Evolutionary conservation across 352 stramenopile species (phyloP).

Genomic region (Pythium phragmitis): DNA sequence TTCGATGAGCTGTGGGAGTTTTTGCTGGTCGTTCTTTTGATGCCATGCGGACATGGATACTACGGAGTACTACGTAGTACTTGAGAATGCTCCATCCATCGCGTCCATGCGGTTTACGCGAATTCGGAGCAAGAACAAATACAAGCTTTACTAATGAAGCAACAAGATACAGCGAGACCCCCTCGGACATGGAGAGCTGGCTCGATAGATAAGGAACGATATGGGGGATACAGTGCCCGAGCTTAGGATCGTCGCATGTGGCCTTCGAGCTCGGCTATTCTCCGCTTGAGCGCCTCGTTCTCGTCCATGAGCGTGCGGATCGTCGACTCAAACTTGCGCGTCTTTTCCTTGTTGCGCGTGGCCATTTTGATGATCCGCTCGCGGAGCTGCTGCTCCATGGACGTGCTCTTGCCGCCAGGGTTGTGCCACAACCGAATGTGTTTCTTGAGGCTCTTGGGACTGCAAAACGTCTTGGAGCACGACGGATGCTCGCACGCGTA

Average conservation of each 20-base stretch:
- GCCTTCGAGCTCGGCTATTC: constrained; percentile 59
- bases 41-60: too few species aligned
- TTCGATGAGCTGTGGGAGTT: too few species aligned
- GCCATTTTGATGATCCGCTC: constrained; percentile 88
- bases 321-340: constrained; percentile 72
- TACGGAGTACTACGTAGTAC: too few species aligned
- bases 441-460: constrained; percentile 82
- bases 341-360: constrained; percentile 82
- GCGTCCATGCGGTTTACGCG: constrained; percentile 1
- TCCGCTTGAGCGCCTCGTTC: constrained; percentile 67
- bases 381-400: constrained; percentile 81
- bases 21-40: too few species aligned
- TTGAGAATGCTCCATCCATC: not conserved
- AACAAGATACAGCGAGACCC: not conserved
- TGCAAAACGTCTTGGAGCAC: constrained; percentile 85
- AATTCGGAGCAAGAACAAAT: not conserved
- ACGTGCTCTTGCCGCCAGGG: constrained; percentile 77
- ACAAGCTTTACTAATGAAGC: not conserved
- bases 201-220: constrained; percentile 18
- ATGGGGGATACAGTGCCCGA: not conserved
- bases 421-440: constrained; percentile 84
- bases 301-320: constrained; percentile 81
- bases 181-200: not conserved
- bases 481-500: constrained; percentile 80
- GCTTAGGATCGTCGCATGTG: constrained; percentile 20